Evolutionary conservation across 768 basidiomycete species (phyloP), one percentile per base, ranked within the genome.

Genomic region (Lentinus brumalis): DNA sequence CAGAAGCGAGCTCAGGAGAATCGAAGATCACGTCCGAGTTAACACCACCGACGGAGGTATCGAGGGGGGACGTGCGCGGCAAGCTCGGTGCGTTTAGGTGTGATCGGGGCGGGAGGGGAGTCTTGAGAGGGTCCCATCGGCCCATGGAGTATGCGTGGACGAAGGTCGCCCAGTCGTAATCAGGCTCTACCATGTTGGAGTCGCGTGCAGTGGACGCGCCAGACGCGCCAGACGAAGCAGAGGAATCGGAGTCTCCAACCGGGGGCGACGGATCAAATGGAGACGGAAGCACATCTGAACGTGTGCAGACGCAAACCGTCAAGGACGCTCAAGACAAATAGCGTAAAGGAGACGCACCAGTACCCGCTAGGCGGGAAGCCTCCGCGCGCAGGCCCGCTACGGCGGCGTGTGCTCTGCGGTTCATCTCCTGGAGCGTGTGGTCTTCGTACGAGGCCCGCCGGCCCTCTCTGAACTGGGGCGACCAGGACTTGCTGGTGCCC

Each of bases 81-180:
- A 59, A 66, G 53, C 54, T 71, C 50, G 71, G 67, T 53, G 66
- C 69, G 70, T 57, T 66, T 53, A 69, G 57, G 57, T 58, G 70
- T 60, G 72, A 72, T 71, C 71, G 66, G 5, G 89, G 89, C 6
- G 80, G 83, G 61, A 81, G 83, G 3, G 90, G 91, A 0, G 83
- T 87, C 57, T 78, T 80, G 61, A 86, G 85, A 7, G 92, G 91
- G 70, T 91, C 89, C 92, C 92, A 94, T 61, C 84, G 80, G 10
- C 92, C 92, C 16, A 79, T 70, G 0, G 89, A 84, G 71, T 94
- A 94, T 0, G 89, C 86, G n/a, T 78, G 74, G 63, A 91, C 85
- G 71, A 94, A 94, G 0, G 84, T 83, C 16, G 81, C 78, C 92
- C 92, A 94, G 69, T 92, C 88, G 63, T 78, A 77, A 50, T 78